These are phyloP conservation scores for Trichosanthes truncata DNA, from an alignment of 306 rosid genomes.

Conservation along the genomic window DNA sequence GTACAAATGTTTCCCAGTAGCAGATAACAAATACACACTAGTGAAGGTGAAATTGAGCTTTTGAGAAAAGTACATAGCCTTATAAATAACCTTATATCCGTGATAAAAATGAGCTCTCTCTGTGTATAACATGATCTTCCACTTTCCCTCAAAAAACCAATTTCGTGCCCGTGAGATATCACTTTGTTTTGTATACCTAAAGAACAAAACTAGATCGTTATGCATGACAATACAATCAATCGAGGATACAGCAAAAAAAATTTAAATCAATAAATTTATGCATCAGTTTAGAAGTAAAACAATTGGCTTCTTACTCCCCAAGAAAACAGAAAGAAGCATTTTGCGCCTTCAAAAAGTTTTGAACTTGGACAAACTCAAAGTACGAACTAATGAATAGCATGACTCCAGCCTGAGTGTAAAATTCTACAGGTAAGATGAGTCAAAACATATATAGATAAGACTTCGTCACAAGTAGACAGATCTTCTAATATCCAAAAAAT, in stretches of 20 bases:
- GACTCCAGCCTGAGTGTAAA: constrained; percentile 61
- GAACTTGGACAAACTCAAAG: constrained; percentile 66
- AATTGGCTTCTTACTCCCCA: constrained; percentile 68
- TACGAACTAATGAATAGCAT: constrained; percentile 80
- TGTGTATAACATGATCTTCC: constrained; percentile 80
- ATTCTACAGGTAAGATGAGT: constrained; percentile 1
- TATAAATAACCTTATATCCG: constrained; percentile 62
- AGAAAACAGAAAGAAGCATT: constrained; percentile 82
- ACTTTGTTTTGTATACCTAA: constrained; percentile 64
- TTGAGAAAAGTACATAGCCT: not conserved
- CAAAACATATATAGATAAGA: not conserved
- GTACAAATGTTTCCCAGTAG: not conserved
- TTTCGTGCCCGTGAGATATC: constrained; percentile 78
- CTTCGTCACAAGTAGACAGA: not conserved
- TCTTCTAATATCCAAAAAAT: no score
- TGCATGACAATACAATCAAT: constrained; percentile 9
- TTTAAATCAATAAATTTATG: not conserved
- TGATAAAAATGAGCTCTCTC: constrained; percentile 90
- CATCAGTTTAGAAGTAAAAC: not conserved
- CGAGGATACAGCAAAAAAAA: not conserved
- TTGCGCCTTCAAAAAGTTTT: constrained; percentile 73
- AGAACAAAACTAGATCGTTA: constrained; percentile 10
- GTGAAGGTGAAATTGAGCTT: not conserved
- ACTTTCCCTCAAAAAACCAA: constrained; percentile 70
- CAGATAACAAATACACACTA: not conserved